Conservation (phyloP, 257 asterid genomes). For the Solanum etuberosum region DNA sequence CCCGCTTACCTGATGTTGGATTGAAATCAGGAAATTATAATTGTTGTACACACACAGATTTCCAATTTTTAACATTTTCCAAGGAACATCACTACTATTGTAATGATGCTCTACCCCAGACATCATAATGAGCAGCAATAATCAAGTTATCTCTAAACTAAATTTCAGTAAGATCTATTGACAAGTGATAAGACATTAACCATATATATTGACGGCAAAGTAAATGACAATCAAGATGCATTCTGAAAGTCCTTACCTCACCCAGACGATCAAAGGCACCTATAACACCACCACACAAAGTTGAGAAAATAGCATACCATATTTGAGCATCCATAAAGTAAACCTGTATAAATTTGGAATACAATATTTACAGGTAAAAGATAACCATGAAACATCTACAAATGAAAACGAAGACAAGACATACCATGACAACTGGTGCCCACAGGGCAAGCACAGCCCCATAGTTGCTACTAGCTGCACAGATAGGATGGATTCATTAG, state of each 20-base stretch:
- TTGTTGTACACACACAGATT: background rate
- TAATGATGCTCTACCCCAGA: background rate
- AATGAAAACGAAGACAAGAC: constrained; percentile 17
- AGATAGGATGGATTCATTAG: constrained; percentile 11
- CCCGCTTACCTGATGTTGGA: background rate
- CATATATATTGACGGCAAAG: background rate
- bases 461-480: constrained; percentile 61
- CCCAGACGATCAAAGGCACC: constrained; percentile 98
- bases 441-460: constrained; percentile 73
- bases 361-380: background rate
- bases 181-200: background rate
- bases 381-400: background rate
- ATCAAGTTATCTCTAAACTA: background rate
- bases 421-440: constrained; percentile 79
- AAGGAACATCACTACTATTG: background rate
- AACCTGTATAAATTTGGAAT: constrained; percentile 37
- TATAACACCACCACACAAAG: constrained; percentile 77
- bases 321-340: constrained; percentile 96
- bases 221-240: background rate
- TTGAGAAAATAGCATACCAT: constrained; percentile 86
- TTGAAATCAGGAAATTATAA: background rate
- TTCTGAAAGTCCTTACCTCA: constrained; percentile 44
- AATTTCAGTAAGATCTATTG: background rate
- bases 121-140: background rate
- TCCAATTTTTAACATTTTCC: background rate